Conservation (phyloP, 345 rosid species). For the Salix dunnii region DNA sequence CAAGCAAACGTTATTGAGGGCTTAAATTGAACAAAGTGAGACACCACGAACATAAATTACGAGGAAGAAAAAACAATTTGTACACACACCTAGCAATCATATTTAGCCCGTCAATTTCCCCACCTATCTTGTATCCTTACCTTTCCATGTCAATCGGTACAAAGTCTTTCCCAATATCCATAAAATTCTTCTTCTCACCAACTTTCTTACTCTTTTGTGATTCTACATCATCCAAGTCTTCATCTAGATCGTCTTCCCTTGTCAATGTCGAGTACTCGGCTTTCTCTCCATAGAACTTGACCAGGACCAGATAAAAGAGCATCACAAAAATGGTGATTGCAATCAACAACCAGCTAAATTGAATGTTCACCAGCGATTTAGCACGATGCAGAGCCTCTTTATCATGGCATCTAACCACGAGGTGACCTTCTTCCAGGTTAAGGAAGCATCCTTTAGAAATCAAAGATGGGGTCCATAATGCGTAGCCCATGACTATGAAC, state of each 20-base stretch:
- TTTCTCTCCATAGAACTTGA: slow-evolving; percentile 32
- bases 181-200: slow-evolving; percentile 24
- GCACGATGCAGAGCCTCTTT: slow-evolving; percentile 58
- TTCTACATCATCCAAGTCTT: slow-evolving; percentile 45
- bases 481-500: slow-evolving; percentile 66
- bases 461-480: slow-evolving; percentile 69
- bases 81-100: slow-evolving; percentile 9
- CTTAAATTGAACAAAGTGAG: slow-evolving; percentile 21
- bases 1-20: slow-evolving; percentile 32
- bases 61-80: background rate
- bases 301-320: slow-evolving; percentile 40
- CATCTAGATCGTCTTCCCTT: slow-evolving; percentile 29
- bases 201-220: slow-evolving; percentile 28
- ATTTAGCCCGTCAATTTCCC: background rate
- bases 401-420: slow-evolving; percentile 56
- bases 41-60: slow-evolving; percentile 5
- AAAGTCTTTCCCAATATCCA: slow-evolving; percentile 34
- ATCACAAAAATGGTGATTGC: slow-evolving; percentile 37
- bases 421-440: slow-evolving; percentile 59
- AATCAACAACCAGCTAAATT: slow-evolving; percentile 62
- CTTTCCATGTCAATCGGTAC: slow-evolving; percentile 38
- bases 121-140: slow-evolving; percentile 9
- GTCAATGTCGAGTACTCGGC: slow-evolving; percentile 43
- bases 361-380: slow-evolving; percentile 68
- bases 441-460: slow-evolving; percentile 65